A percentile compares a stretch with the other conserved stretches of the same genome.
Evolutionary conservation across 352 stramenopile species (phyloP).

Genomic region (Phytophthora europaea): DNA sequence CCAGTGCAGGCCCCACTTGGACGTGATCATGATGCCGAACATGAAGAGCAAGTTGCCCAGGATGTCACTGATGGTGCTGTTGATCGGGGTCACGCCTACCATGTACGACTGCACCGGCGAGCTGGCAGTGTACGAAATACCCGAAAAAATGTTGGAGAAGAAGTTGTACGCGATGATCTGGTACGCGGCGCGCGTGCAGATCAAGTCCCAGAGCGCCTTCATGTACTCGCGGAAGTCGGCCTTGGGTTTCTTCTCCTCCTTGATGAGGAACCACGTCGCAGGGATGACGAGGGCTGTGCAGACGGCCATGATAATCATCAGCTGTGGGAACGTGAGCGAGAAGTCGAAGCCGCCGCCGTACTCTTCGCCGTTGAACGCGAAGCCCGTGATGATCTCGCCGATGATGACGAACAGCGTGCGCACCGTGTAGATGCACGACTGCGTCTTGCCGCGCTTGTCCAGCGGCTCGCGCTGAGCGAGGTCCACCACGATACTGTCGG

Average conservation of each 20-base stretch:
- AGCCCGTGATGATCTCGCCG: slow-evolving; percentile 51
- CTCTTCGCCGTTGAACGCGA: slow-evolving; percentile 59
- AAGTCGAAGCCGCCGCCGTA: slow-evolving; percentile 56
- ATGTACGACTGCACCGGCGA: slow-evolving; percentile 25
- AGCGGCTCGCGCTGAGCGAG: slow-evolving; percentile 65
- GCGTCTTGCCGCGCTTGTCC: slow-evolving; percentile 61
- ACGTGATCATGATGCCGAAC: slow-evolving; percentile 40
- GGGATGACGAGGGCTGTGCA: slow-evolving; percentile 47
- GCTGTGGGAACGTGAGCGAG: slow-evolving; percentile 50
- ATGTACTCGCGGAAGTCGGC: slow-evolving; percentile 52
- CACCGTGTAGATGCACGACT: slow-evolving; percentile 63
- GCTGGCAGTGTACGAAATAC: slow-evolving; percentile 19
- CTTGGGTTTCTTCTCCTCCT: slow-evolving; percentile 53
- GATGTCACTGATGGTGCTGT: slow-evolving; percentile 36
- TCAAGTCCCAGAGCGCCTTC: slow-evolving; percentile 38
- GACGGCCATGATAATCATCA: slow-evolving; percentile 61
- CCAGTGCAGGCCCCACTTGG: slow-evolving; percentile 45
- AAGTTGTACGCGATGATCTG: slow-evolving; percentile 4
- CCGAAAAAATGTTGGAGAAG: too few species aligned
- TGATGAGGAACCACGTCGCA: slow-evolving; percentile 61
- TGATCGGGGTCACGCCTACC: slow-evolving; percentile 39
- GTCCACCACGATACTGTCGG: slow-evolving; percentile 65
- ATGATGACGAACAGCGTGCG: slow-evolving; percentile 57
- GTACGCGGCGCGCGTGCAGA: slow-evolving; percentile 39
- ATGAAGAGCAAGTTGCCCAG: slow-evolving; percentile 39